These are phyloP conservation scores for Mycena vitilis DNA, from an alignment of 768 basidiomycete genomes.

Conservation along the genomic window DNA sequence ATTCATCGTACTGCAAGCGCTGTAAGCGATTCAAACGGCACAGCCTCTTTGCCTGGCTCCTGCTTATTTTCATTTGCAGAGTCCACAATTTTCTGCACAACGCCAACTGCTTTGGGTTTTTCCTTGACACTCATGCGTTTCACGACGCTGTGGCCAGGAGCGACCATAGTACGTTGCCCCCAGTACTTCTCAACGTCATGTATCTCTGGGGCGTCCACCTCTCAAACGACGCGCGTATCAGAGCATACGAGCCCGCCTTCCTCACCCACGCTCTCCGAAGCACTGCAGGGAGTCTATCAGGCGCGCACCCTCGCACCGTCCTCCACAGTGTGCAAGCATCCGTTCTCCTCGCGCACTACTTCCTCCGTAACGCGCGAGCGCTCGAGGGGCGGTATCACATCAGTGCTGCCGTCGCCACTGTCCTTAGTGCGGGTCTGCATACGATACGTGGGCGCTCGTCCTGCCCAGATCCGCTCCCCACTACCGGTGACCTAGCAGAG, in stretches of 20 bases:
- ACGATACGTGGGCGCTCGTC: conserved; percentile 21
- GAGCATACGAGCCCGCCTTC: conserved; percentile 45
- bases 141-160: conserved; percentile 40
- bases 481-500: background rate
- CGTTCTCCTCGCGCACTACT: conserved; percentile 57
- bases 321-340: conserved; percentile 52
- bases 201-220: conserved; percentile 41
- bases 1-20: conserved; percentile 30
- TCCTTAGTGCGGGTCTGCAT: conserved; percentile 44
- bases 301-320: conserved; percentile 46
- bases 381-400: conserved; percentile 57
- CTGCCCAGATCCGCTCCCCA: conserved; percentile 4
- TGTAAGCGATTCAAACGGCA: conserved; percentile 13
- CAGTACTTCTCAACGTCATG: conserved; percentile 43
- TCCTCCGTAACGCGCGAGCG: conserved; percentile 53
- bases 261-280: conserved; percentile 49
- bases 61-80: conserved; percentile 4
- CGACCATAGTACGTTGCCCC: conserved; percentile 30
- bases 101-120: conserved; percentile 56
- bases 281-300: conserved; percentile 44
- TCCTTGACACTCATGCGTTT: conserved; percentile 57
- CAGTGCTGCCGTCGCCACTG: conserved; percentile 51
- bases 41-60: background rate
- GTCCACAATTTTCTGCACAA: conserved; percentile 49
- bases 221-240: conserved; percentile 40